A percentile compares a stretch with the other conserved stretches of the same genome.
Evolutionary conservation across 306 rosid species (phyloP).

Genomic region (Cucumis melo): DNA sequence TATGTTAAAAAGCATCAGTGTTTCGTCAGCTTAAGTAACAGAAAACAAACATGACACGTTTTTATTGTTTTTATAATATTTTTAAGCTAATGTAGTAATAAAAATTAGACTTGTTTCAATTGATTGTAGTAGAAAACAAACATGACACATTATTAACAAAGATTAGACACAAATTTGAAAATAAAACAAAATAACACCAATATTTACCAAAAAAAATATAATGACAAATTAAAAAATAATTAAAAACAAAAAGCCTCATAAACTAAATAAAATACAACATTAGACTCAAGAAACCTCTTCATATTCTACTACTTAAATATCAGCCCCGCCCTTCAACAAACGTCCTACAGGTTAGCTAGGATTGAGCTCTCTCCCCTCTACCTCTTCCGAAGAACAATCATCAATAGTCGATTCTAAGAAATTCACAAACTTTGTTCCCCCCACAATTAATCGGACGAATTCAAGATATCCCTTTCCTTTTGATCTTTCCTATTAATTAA

Average conservation of each 20-base stretch:
- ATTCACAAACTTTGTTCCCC: background rate
- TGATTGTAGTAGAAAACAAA: too few relatives aligned
- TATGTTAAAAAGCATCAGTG: background rate
- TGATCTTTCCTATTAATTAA: background rate
- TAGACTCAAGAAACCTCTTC: background rate
- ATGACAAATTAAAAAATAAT: background rate
- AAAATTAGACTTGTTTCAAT: too few relatives aligned
- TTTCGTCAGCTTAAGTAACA: background rate
- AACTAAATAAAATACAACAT: background rate
- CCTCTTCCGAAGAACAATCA: background rate
- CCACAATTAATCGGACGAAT: background rate
- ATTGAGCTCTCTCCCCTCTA: background rate
- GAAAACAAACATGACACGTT: background rate
- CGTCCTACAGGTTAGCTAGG: background rate
- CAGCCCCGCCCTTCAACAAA: background rate
- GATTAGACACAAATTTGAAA: background rate
- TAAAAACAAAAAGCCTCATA: background rate
- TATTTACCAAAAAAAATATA: background rate
- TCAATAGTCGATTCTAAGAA: background rate
- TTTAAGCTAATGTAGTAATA: background rate
- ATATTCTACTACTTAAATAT: background rate
- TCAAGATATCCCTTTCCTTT: background rate
- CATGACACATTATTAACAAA: background rate
- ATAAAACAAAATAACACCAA: background rate
- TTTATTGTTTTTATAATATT: background rate